These are phyloP conservation scores for Arachis stenosperma DNA, from an alignment of 306 rosid genomes.

Conservation along the genomic window DNA sequence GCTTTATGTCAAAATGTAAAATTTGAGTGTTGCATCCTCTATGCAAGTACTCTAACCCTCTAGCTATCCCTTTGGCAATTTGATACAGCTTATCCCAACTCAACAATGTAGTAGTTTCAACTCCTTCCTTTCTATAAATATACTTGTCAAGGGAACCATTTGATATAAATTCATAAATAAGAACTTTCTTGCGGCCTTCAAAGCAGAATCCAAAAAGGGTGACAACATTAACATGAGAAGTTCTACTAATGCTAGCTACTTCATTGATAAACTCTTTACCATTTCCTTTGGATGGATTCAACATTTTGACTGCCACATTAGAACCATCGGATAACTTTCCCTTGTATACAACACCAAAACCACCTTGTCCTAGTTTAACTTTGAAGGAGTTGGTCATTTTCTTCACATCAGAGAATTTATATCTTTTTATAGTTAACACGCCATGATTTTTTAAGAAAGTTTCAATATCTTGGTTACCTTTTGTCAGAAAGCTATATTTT, in stretches of 20 bases:
- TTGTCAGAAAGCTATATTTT: neutral
- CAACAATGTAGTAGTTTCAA: conserved; percentile 17
- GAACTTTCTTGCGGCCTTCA: conserved; percentile 45
- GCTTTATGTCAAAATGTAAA: conserved; percentile 45
- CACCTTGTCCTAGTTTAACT: conserved; percentile 49
- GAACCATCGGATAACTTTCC: conserved; percentile 21
- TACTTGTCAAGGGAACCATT: conserved; percentile 60
- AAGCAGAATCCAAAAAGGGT: conserved; percentile 34
- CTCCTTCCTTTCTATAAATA: conserved; percentile 4
- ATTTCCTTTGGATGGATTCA: conserved; percentile 42
- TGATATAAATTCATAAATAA: conserved; percentile 51
- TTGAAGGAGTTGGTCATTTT: conserved; percentile 48
- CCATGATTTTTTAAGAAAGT: conserved; percentile 34
- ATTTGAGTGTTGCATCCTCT: conserved; percentile 41
- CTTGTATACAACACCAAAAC: conserved; percentile 51
- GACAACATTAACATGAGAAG: neutral
- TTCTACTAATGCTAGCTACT: conserved; percentile 44
- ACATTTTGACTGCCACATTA: conserved; percentile 46
- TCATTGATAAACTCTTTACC: conserved; percentile 51
- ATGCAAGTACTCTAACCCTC: conserved; percentile 43
- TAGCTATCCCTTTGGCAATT: conserved; percentile 33
- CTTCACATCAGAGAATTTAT: conserved; percentile 32
- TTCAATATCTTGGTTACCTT: neutral
- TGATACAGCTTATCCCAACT: conserved; percentile 35
- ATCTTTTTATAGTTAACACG: conserved; percentile 32